Base-by-base conservation (phyloP, 164 flowering plant species). In the Piper longum region DNA sequence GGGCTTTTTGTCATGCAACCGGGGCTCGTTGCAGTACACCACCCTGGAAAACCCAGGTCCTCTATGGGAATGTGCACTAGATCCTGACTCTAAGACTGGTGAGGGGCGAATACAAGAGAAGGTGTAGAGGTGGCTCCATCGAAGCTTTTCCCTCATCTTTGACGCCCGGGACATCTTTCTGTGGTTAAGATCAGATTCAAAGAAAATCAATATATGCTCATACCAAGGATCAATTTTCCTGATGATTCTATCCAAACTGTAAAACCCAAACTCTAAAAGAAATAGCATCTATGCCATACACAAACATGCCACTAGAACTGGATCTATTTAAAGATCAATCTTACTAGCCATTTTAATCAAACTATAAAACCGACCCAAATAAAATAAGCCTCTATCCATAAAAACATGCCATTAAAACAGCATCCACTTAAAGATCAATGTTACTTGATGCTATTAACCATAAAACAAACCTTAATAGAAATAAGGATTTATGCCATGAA, bases 111-210 rank as follows among this genome's bases (percentile, higher is more conserved):
- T 36, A 56, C 85, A 81, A 7, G 80, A 70, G 70, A 81, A 79
- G 43, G 77, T 77, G 65, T 79, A 81, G 56, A 79, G 77, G 41
- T 70, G 63, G 75, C 85, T 81, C 73, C 75, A 72, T 36, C 74
- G 67, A 43, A 81, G 62, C 76, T 71, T 79, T 64, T 65, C 71
- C 72, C 77, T 76, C 40, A 62, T 66, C 69, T 74, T 72, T 36
- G 75, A 67, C 19, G 65, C 59, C 43, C 62, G 57, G 4, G 72
- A 7, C 78, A 75, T 75, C 73, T 65, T 56, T 57, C 43, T 63
- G 26, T 54, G 40, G 48, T 66, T 60, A 59, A 68, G n/a, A 70
- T 68, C 66, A 62, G 52, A 42, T 60, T 52, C 61, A 56, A 19
- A 17, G 6, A 19, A 56, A 56, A 56, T 56, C 39, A 56, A 16